Evolutionary conservation across 371 early-diverging fungal genomes (phyloP).

Genomic region (Apophysomyces sp.): DNA sequence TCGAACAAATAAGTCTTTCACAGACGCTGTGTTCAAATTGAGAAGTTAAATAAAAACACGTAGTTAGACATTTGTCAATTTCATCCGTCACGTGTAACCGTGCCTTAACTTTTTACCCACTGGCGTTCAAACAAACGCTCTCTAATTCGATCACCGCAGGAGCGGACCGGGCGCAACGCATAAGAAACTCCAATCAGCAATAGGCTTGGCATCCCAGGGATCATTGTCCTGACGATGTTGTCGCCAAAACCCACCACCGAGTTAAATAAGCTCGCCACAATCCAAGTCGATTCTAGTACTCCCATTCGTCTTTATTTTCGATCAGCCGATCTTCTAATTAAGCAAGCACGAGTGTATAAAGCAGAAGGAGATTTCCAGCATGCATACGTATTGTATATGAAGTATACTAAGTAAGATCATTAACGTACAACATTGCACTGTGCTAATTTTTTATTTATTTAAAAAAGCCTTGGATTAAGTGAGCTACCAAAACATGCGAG

Average conservation of each 20-base stretch:
- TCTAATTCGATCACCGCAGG: not conserved
- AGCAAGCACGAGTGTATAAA: slow-evolving; percentile 56
- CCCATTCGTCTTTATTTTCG: slow-evolving; percentile 58
- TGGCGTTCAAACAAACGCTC: no score
- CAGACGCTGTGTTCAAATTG: no score
- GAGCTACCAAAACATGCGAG: slow-evolving; percentile 57
- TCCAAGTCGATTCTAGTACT: slow-evolving; percentile 41
- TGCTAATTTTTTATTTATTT: not conserved
- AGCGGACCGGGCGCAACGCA: not conserved
- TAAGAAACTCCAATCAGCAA: not conserved
- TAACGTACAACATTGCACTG: not conserved
- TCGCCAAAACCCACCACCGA: slow-evolving; percentile 37
- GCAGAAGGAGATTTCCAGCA: slow-evolving; percentile 52
- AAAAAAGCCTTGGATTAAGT: slow-evolving; percentile 48
- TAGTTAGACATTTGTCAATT: no score
- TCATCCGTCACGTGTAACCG: no score
- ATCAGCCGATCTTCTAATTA: slow-evolving; percentile 49
- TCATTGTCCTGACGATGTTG: not conserved
- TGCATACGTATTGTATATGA: slow-evolving; percentile 56
- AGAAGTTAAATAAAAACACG: no score
- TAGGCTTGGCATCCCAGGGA: slow-evolving; percentile 1
- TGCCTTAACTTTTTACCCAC: no score
- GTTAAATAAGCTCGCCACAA: slow-evolving; percentile 32
- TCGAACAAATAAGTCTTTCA: no score
- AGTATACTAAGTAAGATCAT: slow-evolving; percentile 49